Evolutionary conservation across 305 asterid genomes (phyloP).

Genomic region (Fraxinus latifolia): DNA sequence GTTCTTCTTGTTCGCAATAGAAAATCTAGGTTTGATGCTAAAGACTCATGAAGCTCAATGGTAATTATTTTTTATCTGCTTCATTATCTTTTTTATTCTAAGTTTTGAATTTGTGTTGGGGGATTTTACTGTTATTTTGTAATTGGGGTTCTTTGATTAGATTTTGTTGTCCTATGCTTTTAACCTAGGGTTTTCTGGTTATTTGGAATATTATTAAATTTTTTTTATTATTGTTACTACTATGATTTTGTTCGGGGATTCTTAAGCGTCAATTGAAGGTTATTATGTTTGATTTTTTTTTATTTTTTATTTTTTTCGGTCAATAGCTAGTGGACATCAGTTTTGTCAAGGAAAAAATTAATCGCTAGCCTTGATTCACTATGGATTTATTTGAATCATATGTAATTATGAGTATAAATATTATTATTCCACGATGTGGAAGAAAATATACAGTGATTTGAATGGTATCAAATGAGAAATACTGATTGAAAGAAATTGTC

Average conservation of each 20-base stretch:
- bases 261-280: neutral
- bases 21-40: slow-evolving; percentile 35
- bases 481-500: neutral
- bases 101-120: neutral
- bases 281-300: neutral
- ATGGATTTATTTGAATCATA: neutral
- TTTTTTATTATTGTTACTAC: neutral
- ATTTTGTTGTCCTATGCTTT: neutral
- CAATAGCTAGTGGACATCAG: neutral
- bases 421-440: neutral
- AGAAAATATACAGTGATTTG: neutral
- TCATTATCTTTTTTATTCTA: neutral
- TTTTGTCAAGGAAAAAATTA: neutral
- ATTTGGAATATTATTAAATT: neutral
- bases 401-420: neutral
- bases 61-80: slow-evolving; percentile 20
- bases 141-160: neutral
- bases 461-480: neutral
- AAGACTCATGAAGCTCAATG: slow-evolving; percentile 27
- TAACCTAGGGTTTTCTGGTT: neutral
- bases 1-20: slow-evolving; percentile 26
- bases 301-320: neutral
- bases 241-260: neutral
- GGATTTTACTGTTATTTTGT: neutral
- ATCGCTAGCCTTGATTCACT: neutral